phyloP scores from a whole-genome alignment of 1,139 yeast species.

The Sugiyamaella novakii region DNA sequence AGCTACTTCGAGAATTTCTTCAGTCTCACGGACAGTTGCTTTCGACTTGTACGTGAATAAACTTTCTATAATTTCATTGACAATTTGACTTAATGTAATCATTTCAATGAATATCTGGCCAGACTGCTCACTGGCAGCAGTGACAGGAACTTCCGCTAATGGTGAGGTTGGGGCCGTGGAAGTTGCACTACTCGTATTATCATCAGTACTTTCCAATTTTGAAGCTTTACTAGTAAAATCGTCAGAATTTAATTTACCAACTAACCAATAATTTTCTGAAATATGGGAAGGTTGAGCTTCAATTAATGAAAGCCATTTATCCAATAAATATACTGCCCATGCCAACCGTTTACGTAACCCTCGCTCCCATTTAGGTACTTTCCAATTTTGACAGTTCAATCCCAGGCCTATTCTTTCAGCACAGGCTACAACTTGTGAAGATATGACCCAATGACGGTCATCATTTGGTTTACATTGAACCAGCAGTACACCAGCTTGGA shows the following conservation, averaged over 20 bases:
- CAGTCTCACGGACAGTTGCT: conserved; percentile 57
- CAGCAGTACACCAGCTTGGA: conserved; percentile 50
- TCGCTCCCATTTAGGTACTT: conserved; percentile 89
- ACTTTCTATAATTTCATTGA: conserved; percentile 69
- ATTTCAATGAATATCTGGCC: conserved; percentile 63
- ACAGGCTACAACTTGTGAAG: conserved; percentile 82
- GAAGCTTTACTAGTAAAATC: conserved; percentile 33
- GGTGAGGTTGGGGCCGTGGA: conserved; percentile 43
- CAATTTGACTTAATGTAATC: conserved; percentile 66
- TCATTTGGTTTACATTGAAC: conserved; percentile 48
- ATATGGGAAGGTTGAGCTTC: conserved; percentile 80
- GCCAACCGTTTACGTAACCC: conserved; percentile 81
- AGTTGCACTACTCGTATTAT: conserved; percentile 47
- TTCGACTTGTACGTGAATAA: conserved; percentile 73
- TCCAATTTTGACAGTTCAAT: conserved; percentile 83
- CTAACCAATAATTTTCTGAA: conserved; percentile 38
- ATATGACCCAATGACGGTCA: conserved; percentile 77
- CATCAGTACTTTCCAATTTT: background rate
- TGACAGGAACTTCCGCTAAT: conserved; percentile 44
- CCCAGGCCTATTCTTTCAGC: conserved; percentile 88
- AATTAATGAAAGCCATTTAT: conserved; percentile 79
- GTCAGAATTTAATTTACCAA: conserved; percentile 37
- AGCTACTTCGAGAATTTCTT: conserved; percentile 68
- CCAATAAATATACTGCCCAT: conserved; percentile 91
- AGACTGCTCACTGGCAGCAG: conserved; percentile 43